A percentile compares a stretch with the other conserved stretches of the same genome.
Conservation (phyloP, 2,329 filamentous ascomycete genomes). For the Blastomyces gilchristii region DNA sequence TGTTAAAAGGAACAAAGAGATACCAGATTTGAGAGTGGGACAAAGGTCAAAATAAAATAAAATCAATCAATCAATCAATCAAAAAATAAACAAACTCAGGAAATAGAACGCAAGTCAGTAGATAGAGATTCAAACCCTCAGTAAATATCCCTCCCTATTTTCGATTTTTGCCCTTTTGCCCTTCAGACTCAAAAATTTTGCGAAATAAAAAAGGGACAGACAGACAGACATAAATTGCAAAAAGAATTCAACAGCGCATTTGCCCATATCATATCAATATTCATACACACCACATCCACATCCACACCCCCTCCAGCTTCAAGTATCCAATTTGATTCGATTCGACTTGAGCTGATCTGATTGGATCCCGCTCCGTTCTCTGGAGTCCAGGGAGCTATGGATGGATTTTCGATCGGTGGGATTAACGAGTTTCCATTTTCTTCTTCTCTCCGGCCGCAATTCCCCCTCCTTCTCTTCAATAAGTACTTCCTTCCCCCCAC, state of each 20-base stretch:
- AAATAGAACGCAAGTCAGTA: neutral
- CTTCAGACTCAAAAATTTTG: neutral
- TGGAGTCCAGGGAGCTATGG: neutral
- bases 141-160: neutral
- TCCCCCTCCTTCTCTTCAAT: neutral
- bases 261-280: constrained; percentile 4
- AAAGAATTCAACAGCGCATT: neutral
- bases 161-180: neutral
- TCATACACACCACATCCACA: constrained; percentile 1
- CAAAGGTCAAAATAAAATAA: neutral
- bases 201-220: neutral
- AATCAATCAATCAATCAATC: neutral
- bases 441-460: neutral
- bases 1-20: neutral
- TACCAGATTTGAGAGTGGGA: neutral
- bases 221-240: neutral
- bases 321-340: neutral
- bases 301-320: neutral
- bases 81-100: neutral
- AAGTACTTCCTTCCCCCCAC: neutral
- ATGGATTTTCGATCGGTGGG: neutral
- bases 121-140: neutral
- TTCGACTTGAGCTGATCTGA: neutral
- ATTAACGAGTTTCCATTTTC: neutral
- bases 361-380: neutral